These are phyloP conservation scores for Penicillium macrosclerotiorum DNA, from an alignment of 495 filamentous ascomycete genomes.

Conservation along the genomic window DNA sequence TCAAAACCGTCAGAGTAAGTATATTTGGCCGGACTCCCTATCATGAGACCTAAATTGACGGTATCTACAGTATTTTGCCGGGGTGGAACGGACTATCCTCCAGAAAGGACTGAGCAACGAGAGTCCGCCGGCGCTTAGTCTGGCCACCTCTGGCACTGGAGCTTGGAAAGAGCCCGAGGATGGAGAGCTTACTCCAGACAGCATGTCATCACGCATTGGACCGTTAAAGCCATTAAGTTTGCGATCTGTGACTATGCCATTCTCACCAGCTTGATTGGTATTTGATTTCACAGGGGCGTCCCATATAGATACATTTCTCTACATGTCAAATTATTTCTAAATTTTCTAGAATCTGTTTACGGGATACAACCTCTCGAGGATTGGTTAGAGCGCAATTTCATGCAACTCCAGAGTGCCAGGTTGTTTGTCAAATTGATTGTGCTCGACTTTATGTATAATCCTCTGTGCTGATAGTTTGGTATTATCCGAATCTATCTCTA, in stretches of 20 bases:
- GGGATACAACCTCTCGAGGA: too few relatives aligned
- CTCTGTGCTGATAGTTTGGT: too few relatives aligned
- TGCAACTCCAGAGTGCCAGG: too few relatives aligned
- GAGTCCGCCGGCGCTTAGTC: neutral
- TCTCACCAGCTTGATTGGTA: neutral
- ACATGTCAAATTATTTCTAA: too few relatives aligned
- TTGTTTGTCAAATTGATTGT: too few relatives aligned
- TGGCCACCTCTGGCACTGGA: neutral
- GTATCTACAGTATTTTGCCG: neutral
- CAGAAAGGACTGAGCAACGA: neutral
- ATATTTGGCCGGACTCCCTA: too few relatives aligned
- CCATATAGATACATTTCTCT: too few relatives aligned
- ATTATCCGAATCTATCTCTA: too few relatives aligned
- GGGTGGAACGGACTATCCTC: neutral
- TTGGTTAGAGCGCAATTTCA: too few relatives aligned
- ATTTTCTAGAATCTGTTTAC: too few relatives aligned
- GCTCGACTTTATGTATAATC: too few relatives aligned
- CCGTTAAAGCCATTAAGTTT: neutral
- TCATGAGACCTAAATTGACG: neutral
- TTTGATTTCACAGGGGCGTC: too few relatives aligned
- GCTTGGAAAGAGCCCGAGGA: neutral
- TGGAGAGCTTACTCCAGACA: neutral
- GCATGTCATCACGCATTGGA: neutral
- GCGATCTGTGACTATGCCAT: slow-evolving; percentile 1
- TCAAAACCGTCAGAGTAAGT: neutral